These are phyloP conservation scores for Trametes polyzona DNA, from an alignment of 1,284 basidiomycete genomes.

Conservation along the genomic window DNA sequence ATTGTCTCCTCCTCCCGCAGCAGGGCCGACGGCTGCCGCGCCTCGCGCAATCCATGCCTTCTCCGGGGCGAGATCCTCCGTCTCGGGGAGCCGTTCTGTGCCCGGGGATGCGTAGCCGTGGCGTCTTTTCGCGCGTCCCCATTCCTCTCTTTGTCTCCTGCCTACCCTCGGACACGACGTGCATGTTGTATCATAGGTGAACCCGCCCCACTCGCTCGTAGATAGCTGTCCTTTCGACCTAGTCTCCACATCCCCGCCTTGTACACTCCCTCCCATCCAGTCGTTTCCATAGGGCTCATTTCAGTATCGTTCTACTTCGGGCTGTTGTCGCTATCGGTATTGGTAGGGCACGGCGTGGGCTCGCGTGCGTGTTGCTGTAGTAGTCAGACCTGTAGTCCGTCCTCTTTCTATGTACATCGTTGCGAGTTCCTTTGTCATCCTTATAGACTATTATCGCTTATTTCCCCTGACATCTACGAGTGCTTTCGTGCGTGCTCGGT, in stretches of 20 bases:
- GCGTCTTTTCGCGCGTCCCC: too few species aligned
- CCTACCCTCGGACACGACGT: not conserved
- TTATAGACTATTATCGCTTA: not conserved
- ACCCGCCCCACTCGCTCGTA: not conserved
- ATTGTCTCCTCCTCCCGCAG: not conserved
- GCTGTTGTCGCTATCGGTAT: not conserved
- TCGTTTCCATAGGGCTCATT: not conserved
- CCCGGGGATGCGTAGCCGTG: too few species aligned
- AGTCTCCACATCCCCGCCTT: not conserved
- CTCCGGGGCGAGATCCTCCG: not conserved
- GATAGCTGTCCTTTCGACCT: not conserved
- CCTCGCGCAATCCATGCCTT: not conserved
- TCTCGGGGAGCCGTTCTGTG: too few species aligned
- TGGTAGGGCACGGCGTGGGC: conserved; percentile 2
- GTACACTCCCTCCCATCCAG: too few species aligned
- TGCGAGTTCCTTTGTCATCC: not conserved
- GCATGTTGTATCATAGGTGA: conserved; percentile 2
- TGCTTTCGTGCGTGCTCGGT: too few species aligned
- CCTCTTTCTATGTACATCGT: not conserved
- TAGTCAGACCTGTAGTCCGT: not conserved
- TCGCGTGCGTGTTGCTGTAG: not conserved
- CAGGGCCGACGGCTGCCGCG: too few species aligned
- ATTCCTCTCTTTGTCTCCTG: too few species aligned
- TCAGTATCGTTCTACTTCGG: not conserved
- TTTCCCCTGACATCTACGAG: too few species aligned